phyloP scores from a whole-genome alignment of 2,329 filamentous ascomycete species.

The Tolypocladium sp. region DNA sequence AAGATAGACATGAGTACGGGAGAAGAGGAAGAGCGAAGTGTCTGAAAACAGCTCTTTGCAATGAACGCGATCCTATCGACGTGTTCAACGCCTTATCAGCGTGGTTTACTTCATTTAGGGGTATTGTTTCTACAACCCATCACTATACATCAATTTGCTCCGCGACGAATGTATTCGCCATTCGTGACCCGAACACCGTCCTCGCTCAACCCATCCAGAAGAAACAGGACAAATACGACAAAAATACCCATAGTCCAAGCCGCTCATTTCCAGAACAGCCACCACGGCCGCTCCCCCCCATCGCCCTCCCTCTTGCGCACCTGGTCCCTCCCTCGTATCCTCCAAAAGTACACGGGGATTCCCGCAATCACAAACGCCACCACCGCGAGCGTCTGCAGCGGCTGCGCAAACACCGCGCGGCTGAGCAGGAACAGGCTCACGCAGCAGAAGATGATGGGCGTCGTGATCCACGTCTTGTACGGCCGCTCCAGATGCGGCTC shows the following conservation, averaged over 20 bases:
- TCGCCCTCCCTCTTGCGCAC: conserved; percentile 31
- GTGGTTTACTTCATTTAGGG: not conserved
- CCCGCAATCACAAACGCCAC: conserved; percentile 76
- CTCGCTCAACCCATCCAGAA: not conserved
- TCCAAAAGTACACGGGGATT: conserved; percentile 82
- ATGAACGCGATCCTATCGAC: not conserved
- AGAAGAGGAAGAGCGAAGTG: too few relatives aligned
- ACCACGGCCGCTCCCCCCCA: conserved; percentile 32
- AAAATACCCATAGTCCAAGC: not conserved
- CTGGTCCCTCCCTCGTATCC: conserved; percentile 58
- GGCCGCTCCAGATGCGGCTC: conserved; percentile 84
- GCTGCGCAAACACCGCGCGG: conserved; percentile 82
- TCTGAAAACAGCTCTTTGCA: not conserved
- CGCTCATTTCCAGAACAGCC: conserved; percentile 49
- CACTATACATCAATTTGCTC: not conserved
- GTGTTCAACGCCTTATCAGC: not conserved
- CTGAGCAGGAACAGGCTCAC: conserved; percentile 88
- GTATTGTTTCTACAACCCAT: not conserved
- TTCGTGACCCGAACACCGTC: not conserved
- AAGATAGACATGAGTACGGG: too few relatives aligned
- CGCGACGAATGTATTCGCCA: not conserved
- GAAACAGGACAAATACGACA: not conserved
- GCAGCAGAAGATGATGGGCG: conserved; percentile 96
- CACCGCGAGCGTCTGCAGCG: conserved; percentile 81
- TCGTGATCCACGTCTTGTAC: conserved; percentile 94